Percentiles rank a stretch among this genome's conserved stretches.
Conservation (phyloP, 495 filamentous ascomycete genomes). For the Daldinia bambusicola region DNA sequence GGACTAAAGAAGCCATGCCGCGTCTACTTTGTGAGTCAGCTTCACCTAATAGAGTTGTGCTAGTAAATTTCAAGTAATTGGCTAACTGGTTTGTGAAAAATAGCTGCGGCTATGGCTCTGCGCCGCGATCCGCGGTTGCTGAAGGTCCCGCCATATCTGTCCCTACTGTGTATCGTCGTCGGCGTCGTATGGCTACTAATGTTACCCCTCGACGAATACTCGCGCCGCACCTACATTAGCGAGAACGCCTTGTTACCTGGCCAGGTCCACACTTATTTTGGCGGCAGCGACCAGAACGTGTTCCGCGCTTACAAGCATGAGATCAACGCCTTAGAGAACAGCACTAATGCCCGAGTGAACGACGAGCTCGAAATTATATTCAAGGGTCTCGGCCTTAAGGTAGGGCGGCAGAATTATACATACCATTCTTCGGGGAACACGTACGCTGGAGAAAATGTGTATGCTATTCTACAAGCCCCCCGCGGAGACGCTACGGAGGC, state of each 20-base stretch:
- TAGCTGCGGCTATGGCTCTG: conserved; percentile 62
- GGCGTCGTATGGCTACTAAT: conserved; percentile 93
- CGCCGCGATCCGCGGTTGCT: conserved; percentile 75
- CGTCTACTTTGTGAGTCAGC: conserved; percentile 47
- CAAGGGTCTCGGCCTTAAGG: conserved; percentile 80
- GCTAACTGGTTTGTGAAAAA: conserved; percentile 18
- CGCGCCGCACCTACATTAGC: conserved; percentile 92
- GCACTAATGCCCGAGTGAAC: conserved; percentile 65
- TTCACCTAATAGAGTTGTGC: neutral
- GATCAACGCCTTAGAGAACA: conserved; percentile 69
- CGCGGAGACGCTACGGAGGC: conserved; percentile 98
- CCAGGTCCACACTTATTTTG: conserved; percentile 97
- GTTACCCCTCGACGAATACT: conserved; percentile 93
- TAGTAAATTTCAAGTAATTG: conserved; percentile 3
- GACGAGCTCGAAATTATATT: conserved; percentile 79
- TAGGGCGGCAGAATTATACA: conserved; percentile 77
- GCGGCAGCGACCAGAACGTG: conserved; percentile 92
- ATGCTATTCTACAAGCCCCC: conserved; percentile 94
- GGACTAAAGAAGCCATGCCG: conserved; percentile 42
- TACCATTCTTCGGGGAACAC: conserved; percentile 82
- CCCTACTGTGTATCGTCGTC: conserved; percentile 84
- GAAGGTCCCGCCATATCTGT: conserved; percentile 82
- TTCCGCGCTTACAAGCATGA: conserved; percentile 94
- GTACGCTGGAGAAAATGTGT: conserved; percentile 87
- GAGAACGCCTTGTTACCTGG: conserved; percentile 96